Conservation (phyloP, 2,329 filamentous ascomycete species). For the Fusarium annulatum region DNA sequence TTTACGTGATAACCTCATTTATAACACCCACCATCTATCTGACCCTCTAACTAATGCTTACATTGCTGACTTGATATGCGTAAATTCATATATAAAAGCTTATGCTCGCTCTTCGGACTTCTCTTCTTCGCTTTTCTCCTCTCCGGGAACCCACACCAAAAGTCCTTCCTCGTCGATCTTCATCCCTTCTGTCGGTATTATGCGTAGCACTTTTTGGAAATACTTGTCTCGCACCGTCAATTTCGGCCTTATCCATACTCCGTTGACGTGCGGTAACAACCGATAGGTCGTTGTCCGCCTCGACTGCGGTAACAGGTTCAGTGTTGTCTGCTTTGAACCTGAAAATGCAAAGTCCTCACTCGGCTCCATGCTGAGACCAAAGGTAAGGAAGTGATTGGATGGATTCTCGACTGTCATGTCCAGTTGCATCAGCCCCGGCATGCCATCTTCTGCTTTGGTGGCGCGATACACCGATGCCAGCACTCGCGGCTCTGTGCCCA, state of each 20-base stretch:
- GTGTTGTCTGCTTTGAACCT: constrained; percentile 81
- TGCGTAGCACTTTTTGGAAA: constrained; percentile 88
- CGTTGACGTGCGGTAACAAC: constrained; percentile 74
- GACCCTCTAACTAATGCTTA: constrained; percentile 4
- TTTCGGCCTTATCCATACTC: constrained; percentile 76
- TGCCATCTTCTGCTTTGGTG: constrained; percentile 40
- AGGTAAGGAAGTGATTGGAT: constrained; percentile 93
- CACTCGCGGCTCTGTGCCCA: constrained; percentile 87
- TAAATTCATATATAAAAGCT: not conserved
- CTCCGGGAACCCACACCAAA: constrained; percentile 67
- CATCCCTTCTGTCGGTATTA: constrained; percentile 82
- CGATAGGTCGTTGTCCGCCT: constrained; percentile 79
- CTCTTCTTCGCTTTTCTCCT: constrained; percentile 34
- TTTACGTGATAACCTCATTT: constrained; percentile 30
- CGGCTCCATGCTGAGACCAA: constrained; percentile 91
- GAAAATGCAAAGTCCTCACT: constrained; percentile 94
- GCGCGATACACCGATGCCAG: constrained; percentile 68
- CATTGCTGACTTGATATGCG: not conserved
- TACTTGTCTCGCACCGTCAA: constrained; percentile 88
- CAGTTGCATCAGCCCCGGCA: constrained; percentile 56
- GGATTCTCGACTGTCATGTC: constrained; percentile 86
- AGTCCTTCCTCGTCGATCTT: constrained; percentile 72
- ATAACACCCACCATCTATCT: constrained; percentile 15
- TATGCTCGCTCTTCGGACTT: constrained; percentile 10
- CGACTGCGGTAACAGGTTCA: constrained; percentile 87